Evolutionary conservation across 2,329 filamentous ascomycete genomes (phyloP), one percentile per base, ranked within the genome.

Genomic region (Pezicula neosporulosa): DNA sequence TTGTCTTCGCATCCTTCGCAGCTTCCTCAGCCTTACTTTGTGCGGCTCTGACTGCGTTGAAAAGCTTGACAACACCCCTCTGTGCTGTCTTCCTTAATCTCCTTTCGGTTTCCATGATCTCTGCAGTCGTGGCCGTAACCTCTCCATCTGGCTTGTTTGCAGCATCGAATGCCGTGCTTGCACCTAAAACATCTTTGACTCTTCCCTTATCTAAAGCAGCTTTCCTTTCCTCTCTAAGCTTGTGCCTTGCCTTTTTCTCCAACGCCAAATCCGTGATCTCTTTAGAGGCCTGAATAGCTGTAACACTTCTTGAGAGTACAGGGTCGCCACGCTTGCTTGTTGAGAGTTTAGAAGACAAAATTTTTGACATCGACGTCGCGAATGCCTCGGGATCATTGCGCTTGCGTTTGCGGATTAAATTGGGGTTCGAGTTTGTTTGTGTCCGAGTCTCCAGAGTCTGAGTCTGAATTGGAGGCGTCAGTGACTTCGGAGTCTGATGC

Each of bases 331-430:
- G 87, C 66, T 90, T 90, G 30, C 87, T 81, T 7, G 82, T 84
- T 2, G 91, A 87, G 9, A 97, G 78, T 72, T 97, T 97, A 46
- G 90, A 93, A 50, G 85, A 85, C 42, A 99, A 80, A 67, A 99
- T 97, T 70, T 94, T 96, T 60, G 89, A 87, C 63, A 99, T 90
- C 47, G 91, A 96, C 1, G 87, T 96, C 21, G 93, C 90, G 69
- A 99, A 97, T 48, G 90, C 91, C 57, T 80, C 77, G 3, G 94
- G 92, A 70, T 99, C 93, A 72, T 96, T 96, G 66, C 92, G 87
- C 73, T 97, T 97, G 13, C 85, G 83, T 63, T 83, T 87, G 36
- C 65, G 65, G 56, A 72, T 68, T 39, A 67, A 65, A 47, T 72
- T 71, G 51, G 65, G 67, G 44, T 70, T 70, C 47, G 70, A 68